phyloP scores from a whole-genome alignment of 345 rosid species.

The Triadica sebifera region DNA sequence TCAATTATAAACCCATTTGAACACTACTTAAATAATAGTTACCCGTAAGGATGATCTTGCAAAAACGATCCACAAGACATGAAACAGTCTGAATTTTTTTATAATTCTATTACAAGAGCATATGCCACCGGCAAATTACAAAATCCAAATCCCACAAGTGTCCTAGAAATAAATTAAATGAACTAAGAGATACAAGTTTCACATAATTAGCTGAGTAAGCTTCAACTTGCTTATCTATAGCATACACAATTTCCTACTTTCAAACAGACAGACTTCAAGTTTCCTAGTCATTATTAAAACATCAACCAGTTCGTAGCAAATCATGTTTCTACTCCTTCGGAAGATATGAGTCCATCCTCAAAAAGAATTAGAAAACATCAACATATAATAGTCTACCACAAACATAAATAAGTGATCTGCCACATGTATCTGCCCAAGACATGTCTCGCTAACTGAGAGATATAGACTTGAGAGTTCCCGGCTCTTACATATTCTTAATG shows the following conservation, averaged over 20 bases:
- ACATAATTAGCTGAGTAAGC: no score
- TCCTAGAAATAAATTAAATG: background rate
- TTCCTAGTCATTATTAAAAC: background rate
- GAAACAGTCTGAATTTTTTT: background rate
- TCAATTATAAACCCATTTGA: background rate
- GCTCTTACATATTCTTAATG: background rate
- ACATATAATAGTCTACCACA: background rate
- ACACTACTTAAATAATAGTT: background rate
- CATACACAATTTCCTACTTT: background rate
- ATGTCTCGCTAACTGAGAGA: background rate
- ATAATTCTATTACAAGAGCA: background rate
- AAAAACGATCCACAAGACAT: background rate
- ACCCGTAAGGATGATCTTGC: background rate
- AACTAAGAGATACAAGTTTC: background rate
- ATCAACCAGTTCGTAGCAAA: background rate
- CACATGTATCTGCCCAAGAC: background rate
- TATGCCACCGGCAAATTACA: background rate
- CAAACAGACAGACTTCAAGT: background rate
- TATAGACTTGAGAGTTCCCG: background rate
- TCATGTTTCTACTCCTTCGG: background rate
- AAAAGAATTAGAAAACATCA: background rate
- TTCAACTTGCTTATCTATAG: slow-evolving; percentile 2
- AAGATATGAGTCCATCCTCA: background rate
- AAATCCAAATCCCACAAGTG: background rate
- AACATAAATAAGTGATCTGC: background rate